Base-by-base conservation (phyloP, 257 asterid species). In the Nicotiana noctiflora region DNA sequence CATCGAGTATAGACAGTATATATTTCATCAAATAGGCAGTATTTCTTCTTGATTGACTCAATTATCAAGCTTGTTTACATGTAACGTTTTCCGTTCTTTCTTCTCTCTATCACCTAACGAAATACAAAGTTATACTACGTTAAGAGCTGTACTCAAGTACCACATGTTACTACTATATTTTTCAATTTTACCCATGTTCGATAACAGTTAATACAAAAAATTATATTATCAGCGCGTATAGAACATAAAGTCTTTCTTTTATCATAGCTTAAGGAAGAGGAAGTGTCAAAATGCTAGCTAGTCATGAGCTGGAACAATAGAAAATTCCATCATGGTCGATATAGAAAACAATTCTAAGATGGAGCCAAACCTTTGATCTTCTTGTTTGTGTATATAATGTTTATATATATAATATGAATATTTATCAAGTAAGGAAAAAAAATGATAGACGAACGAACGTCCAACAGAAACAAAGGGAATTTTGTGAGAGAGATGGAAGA, bases 381-480 rank as follows among this genome's bases (percentile, higher is more conserved):
- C 40, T 72, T 23, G 78, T 13, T 49, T 72, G 40, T 72, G 14
- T 49, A 21, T 19, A 34, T 0, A 18, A 13, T 70, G 25, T 72
- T 46, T 21, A 72, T 13, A 46, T 12, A 10, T 51, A 60, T 9
- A 25, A 56, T 55, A 60, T 55, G 19, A 53, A 17, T 51, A 49
- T 11, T 15, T 12, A 19, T 27, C 15, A 17, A 6, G 44, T 6
- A 7, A n/a, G 21, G 23, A 37, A 18, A 23, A 53, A 32, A 12
- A 52, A 27, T 27, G 15, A n/a, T 7, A n/a, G n/a, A n/a, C n/a
- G n/a, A n/a, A 75, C 11, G 32, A 27, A 12, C 53, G 40, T 27
- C 34, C 66, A 70, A 80, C 40, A 81, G 61, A 75, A 61, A 52
- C 86, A 81, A 78, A 85, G 15, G 81, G 91, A 82, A 84, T 83